Conservation (phyloP, 257 asterid genomes). For the Schizonepeta tenuifolia region DNA sequence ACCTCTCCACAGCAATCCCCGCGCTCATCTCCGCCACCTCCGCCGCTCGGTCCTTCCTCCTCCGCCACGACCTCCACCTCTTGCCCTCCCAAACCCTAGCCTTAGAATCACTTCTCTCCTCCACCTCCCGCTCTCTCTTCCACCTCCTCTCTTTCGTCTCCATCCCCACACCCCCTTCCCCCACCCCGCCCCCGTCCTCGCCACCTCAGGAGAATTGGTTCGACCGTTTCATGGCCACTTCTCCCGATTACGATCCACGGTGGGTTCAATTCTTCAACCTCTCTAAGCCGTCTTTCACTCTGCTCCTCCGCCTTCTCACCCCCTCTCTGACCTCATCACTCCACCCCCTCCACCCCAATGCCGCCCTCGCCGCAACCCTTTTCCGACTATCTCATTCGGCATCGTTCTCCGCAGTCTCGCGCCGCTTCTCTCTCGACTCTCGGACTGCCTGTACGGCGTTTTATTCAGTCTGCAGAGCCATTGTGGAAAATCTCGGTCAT, state of each 20-base stretch:
- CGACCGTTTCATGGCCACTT: conserved; percentile 55
- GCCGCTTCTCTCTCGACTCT: conserved; percentile 67
- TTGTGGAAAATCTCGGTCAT: conserved; percentile 75
- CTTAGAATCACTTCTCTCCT: conserved; percentile 72
- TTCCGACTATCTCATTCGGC: conserved; percentile 73
- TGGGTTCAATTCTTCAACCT: conserved; percentile 81
- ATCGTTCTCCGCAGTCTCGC: conserved; percentile 60
- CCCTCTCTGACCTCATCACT: conserved; percentile 62
- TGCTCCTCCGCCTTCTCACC: conserved; percentile 76
- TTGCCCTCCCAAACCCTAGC: conserved; percentile 74
- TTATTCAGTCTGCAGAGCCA: conserved; percentile 72
- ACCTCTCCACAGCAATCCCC: conserved; percentile 60
- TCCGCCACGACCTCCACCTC: conserved; percentile 73
- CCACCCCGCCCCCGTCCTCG: conserved; percentile 37
- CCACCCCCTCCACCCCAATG: conserved; percentile 56
- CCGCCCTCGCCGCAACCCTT: conserved; percentile 75
- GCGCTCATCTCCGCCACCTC: conserved; percentile 67
- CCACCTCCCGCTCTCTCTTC: conserved; percentile 65
- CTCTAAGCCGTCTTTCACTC: conserved; percentile 72
- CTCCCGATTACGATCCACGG: conserved; percentile 60
- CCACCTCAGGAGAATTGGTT: conserved; percentile 54
- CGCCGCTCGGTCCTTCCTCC: conserved; percentile 72
- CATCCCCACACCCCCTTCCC: conserved; percentile 39
- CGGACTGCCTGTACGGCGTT: conserved; percentile 71
- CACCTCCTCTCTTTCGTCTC: conserved; percentile 61